Percentiles rank a stretch among this genome's conserved stretches.
Evolutionary conservation across 1,284 basidiomycete species (phyloP).

Genomic region (Chalciporus sp.): DNA sequence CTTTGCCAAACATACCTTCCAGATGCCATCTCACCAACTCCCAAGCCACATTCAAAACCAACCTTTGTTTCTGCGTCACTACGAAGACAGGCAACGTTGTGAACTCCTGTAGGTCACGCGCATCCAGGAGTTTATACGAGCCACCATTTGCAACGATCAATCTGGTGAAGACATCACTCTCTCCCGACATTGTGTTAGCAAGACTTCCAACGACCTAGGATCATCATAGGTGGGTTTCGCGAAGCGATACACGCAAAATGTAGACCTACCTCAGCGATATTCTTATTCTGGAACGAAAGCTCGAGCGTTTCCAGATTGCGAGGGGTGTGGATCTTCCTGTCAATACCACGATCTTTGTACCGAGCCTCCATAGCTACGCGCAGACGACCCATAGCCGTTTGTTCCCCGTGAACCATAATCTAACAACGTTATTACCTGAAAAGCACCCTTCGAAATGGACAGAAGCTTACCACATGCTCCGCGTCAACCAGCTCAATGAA

Average conservation of each 20-base stretch:
- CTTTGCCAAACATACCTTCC: conserved; percentile 94
- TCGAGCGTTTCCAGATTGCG: conserved; percentile 90
- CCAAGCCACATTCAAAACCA: conserved; percentile 88
- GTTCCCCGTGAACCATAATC: conserved; percentile 96
- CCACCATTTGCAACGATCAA: conserved; percentile 95
- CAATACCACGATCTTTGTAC: conserved; percentile 91
- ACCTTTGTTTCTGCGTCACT: conserved; percentile 87
- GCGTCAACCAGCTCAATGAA: conserved; percentile 96
- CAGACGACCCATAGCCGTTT: conserved; percentile 91
- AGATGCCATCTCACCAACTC: conserved; percentile 93
- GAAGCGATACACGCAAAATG: neutral
- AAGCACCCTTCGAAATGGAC: conserved; percentile 2
- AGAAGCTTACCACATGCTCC: conserved; percentile 82
- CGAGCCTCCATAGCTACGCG: conserved; percentile 86
- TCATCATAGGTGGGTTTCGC: neutral
- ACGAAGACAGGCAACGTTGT: conserved; percentile 91
- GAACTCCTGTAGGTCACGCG: conserved; percentile 92
- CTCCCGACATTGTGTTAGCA: conserved; percentile 75
- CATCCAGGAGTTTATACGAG: conserved; percentile 95
- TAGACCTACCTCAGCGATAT: conserved; percentile 83
- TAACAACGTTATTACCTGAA: conserved; percentile 33
- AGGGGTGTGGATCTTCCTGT: conserved; percentile 96
- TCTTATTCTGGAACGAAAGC: conserved; percentile 90
- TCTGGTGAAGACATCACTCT: conserved; percentile 78
- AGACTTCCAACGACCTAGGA: conserved; percentile 87